These are phyloP conservation scores for Plasmodium inui DNA, from an alignment of 169 alveolate species.

Conservation along the genomic window DNA sequence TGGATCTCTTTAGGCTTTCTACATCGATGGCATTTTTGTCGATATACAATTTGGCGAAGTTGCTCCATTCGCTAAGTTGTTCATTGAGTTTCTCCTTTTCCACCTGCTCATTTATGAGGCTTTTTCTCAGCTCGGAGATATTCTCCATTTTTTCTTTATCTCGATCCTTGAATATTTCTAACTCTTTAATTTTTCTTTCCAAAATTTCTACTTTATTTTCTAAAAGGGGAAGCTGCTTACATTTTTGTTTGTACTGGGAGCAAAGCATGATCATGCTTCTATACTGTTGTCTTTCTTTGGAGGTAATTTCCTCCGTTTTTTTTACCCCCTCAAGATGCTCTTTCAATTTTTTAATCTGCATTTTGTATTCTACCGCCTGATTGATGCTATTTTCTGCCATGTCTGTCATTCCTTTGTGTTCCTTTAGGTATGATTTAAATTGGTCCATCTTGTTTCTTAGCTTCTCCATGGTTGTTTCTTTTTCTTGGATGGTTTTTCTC, in stretches of 20 bases:
- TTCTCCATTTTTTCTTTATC: constrained; percentile 41
- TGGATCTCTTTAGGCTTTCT: constrained; percentile 16
- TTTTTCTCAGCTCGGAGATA: constrained; percentile 33
- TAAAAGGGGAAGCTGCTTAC: constrained; percentile 28
- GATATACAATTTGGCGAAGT: constrained; percentile 58
- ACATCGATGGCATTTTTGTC: constrained; percentile 38
- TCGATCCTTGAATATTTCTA: constrained; percentile 13
- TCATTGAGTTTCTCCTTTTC: constrained; percentile 49
- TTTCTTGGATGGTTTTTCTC: constrained; percentile 18
- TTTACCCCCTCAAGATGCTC: constrained; percentile 42
- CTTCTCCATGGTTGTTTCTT: constrained; percentile 8
- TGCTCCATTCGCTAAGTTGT: constrained; percentile 44
- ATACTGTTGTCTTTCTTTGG: constrained; percentile 75
- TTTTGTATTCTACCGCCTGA: constrained; percentile 23
- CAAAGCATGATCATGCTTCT: constrained; percentile 61
- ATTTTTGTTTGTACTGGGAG: constrained; percentile 68
- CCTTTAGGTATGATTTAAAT: constrained; percentile 10
- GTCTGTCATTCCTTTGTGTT: constrained; percentile 6
- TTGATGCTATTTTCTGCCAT: constrained; percentile 14
- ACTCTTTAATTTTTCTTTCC: constrained; percentile 61
- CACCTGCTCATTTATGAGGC: constrained; percentile 25
- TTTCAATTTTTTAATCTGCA: constrained; percentile 48
- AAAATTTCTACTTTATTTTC: constrained; percentile 50
- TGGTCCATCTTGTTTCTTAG: constrained; percentile 49
- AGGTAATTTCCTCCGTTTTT: constrained; percentile 56